These are phyloP conservation scores for Vigna hirtella DNA, from an alignment of 306 rosid species.

Conservation along the genomic window DNA sequence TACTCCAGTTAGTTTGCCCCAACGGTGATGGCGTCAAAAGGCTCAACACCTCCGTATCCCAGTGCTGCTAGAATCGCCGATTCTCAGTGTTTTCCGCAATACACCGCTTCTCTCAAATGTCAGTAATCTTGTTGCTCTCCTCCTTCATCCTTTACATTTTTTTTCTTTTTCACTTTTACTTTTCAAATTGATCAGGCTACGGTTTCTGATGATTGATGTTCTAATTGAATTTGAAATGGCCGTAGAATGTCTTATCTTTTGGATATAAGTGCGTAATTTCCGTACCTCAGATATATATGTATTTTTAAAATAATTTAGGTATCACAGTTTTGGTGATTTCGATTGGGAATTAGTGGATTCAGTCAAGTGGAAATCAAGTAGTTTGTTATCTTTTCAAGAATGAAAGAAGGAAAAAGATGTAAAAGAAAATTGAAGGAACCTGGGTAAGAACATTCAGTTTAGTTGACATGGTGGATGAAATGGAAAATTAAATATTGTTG, in stretches of 20 bases:
- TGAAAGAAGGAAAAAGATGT: neutral
- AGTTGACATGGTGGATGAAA: neutral
- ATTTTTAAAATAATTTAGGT: slow-evolving; percentile 3
- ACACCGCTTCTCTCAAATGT: slow-evolving; percentile 90
- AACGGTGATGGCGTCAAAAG: slow-evolving; percentile 59
- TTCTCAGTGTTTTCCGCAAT: slow-evolving; percentile 86
- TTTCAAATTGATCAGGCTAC: neutral
- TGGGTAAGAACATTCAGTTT: neutral
- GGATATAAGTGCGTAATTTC: neutral
- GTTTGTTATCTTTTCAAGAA: neutral
- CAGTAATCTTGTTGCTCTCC: neutral
- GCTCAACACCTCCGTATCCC: slow-evolving; percentile 63
- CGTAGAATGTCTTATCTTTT: slow-evolving; percentile 5
- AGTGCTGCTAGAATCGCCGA: slow-evolving; percentile 84
- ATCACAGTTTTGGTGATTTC: slow-evolving; percentile 21
- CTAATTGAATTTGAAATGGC: neutral
- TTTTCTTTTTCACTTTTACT: neutral
- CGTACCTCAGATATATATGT: neutral
- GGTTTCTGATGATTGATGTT: slow-evolving; percentile 12
- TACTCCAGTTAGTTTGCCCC: neutral
- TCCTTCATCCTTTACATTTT: neutral
- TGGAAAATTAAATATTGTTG: neutral
- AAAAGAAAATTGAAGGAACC: slow-evolving; percentile 16
- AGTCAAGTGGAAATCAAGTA: slow-evolving; percentile 1
- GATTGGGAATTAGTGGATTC: slow-evolving; percentile 24